Evolutionary conservation across 495 filamentous ascomycete species (phyloP).

Genomic region (Collariella sp.): DNA sequence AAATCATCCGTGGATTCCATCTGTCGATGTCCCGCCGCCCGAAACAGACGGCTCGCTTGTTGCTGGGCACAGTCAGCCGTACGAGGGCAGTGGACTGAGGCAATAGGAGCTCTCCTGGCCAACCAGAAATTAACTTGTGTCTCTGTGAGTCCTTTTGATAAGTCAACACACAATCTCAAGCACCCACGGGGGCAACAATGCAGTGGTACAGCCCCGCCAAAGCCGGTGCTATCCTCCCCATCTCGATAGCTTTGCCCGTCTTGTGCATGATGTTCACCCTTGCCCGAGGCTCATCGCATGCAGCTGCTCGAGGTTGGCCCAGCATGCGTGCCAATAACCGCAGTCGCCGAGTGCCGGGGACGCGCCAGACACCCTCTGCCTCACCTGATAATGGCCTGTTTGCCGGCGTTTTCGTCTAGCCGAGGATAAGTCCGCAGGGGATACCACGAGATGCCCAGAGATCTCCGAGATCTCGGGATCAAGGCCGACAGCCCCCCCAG

Average conservation of each 20-base stretch:
- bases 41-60: too few species aligned
- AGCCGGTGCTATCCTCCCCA: slow-evolving; percentile 8
- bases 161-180: slow-evolving; percentile 4
- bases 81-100: neutral
- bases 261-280: neutral
- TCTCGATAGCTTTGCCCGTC: neutral
- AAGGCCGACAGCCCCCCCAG: neutral
- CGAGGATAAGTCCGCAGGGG: slow-evolving; percentile 14
- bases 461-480: slow-evolving; percentile 13
- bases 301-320: neutral
- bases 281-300: neutral
- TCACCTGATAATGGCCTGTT: neutral
- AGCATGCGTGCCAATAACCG: neutral
- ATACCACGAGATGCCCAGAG: neutral
- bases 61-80: too few species aligned
- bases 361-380: neutral
- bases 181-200: neutral
- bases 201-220: neutral
- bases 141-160: slow-evolving; percentile 5
- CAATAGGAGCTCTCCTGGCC: neutral
- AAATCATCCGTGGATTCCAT: too few species aligned
- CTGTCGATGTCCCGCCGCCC: too few species aligned
- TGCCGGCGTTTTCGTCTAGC: slow-evolving; percentile 18
- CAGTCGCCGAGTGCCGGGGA: slow-evolving; percentile 7
- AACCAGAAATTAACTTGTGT: slow-evolving; percentile 5